Percentiles rank a stretch among this genome's conserved stretches.
These are phyloP conservation scores for Dactylellina sp. DNA, from an alignment of 2,329 filamentous ascomycete species.

Conservation along the genomic window DNA sequence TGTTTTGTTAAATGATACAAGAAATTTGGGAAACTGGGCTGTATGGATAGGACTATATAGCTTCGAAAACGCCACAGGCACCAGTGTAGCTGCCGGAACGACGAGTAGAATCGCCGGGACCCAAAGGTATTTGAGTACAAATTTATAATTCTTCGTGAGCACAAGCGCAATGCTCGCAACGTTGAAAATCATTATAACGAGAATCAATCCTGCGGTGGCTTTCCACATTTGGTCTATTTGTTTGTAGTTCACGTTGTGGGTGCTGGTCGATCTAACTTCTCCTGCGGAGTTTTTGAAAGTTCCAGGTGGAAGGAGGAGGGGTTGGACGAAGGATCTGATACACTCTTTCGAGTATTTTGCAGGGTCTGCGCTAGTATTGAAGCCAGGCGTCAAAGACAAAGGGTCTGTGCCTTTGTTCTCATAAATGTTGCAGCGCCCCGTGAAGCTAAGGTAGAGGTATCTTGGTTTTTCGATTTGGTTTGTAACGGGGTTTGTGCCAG, in stretches of 20 bases:
- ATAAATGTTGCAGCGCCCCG: conserved; percentile 21
- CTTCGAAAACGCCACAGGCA: conserved; percentile 3
- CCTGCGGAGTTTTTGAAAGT: conserved; percentile 6
- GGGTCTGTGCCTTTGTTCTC: conserved; percentile 17
- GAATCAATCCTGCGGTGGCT: conserved; percentile 8
- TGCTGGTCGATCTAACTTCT: background rate
- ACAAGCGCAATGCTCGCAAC: conserved; percentile 2
- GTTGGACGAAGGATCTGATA: conserved; percentile 17
- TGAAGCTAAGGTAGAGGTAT: conserved; percentile 34
- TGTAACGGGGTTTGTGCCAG: conserved; percentile 20
- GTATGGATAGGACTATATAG: conserved; percentile 6
- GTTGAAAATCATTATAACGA: conserved; percentile 19
- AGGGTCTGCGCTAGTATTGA: too few relatives aligned
- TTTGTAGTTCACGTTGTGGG: background rate
- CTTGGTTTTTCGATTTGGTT: conserved; percentile 25
- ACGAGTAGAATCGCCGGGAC: conserved; percentile 4
- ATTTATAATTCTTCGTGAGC: background rate
- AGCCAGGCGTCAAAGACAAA: too few relatives aligned
- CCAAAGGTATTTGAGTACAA: conserved; percentile 22
- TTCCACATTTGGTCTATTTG: conserved; percentile 19
- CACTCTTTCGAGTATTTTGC: conserved; percentile 33
- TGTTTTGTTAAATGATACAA: conserved; percentile 19
- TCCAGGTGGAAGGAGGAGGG: conserved; percentile 14
- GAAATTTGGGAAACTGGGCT: conserved; percentile 4
- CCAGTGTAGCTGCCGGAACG: conserved; percentile 12